Base-by-base conservation (phyloP, 148 eudicot species). In the Silene uniflora region DNA sequence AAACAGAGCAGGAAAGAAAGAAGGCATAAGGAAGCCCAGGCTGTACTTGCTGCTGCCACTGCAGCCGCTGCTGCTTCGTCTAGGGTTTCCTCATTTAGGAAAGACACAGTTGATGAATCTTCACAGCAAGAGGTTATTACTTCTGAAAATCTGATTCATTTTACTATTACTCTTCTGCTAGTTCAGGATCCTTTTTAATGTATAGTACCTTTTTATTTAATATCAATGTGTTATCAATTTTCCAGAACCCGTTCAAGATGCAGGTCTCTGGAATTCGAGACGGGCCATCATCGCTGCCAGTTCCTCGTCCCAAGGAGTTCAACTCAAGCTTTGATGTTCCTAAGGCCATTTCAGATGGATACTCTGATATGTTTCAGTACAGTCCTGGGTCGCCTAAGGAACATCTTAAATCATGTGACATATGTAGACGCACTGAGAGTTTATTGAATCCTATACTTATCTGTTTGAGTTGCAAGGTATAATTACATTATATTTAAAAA, bases 1-100 rank as follows among this genome's bases (percentile, higher is more conserved):
- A 95, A 92, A 74, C 93, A 87, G 81, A 96, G 99, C 73, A 84
- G 96, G 70, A 95, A 95, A 83, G 99, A 95, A 82, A 88, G 89
- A 79, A 87, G 92, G 82, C 89, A 90, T 77, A 95, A 86, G 81
- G 99, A 95, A 85, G 99, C 99, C 27, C 97, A 92, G 81, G 97
- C 90, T 72, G 89, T 95, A 27, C 86, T 95, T 65, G 96, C 97
- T 68, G 97, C 97, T 80, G 99, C 99, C 46, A 91, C 97, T 78
- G 99, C 97, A 74, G 98, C 97, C 3, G 98, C 96, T 69, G 97
- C 98, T 67, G 89, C 97, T 70, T 92, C 98, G 64, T 90, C 93
- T 76, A 83, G 99, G 82, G 77, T 80, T 46, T 91, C 98, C 56
- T 90, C 99, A 39, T 77, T 90, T 55, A 88, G 99, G 86, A 95